Evolutionary conservation across 257 asterid species (phyloP), one percentile per base, ranked within the genome.

Genomic region (Phtheirospermum japonicum): DNA sequence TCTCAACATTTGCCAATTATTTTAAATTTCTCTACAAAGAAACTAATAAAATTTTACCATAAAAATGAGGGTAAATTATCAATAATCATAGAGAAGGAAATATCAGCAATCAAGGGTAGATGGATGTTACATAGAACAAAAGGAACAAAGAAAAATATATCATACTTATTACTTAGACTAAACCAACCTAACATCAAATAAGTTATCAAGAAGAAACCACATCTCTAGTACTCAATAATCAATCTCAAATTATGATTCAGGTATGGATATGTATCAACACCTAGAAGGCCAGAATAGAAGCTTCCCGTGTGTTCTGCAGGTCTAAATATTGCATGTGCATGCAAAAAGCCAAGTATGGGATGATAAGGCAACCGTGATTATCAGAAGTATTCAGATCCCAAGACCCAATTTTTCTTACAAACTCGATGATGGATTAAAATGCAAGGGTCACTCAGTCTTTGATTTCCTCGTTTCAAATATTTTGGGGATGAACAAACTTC

Each of bases 1-100:
- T 46, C 53, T 46, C 53, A 16, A 46, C 53, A 46, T 46, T 45
- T 45, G 20, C 51, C 17, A 45, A 45, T 45, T 45, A n/a, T 6
- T 4, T 45, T 45, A 45, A 19, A 45, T n/a, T n/a, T 45, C 19
- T n/a, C 51, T 45, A 45, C 20, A 45, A 45, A 45, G 13, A 45
- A 45, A 4, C 20, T 12, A 45, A 45, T n/a, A 45, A 45, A 4
- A 4, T 0, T 14, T 14, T 13, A 13, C 51, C 51, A 13, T 45
- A 4, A 45, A 14, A 12, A 45, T 17, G 20, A 45, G 51, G 51
- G 51, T 1, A 45, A 45, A 45, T 45, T 17, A 45, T n/a, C 9
- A 45, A 45, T 45, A 5, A 33, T 8, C 39, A 33, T 7, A 14
- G 16, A 40, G 6, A n/a, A 5, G 8, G 39, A 33, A 14, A 40